Evolutionary conservation across 2,329 filamentous ascomycete genomes (phyloP), one percentile per base, ranked within the genome.

Genomic region (Colletotrichum destructivum): DNA sequence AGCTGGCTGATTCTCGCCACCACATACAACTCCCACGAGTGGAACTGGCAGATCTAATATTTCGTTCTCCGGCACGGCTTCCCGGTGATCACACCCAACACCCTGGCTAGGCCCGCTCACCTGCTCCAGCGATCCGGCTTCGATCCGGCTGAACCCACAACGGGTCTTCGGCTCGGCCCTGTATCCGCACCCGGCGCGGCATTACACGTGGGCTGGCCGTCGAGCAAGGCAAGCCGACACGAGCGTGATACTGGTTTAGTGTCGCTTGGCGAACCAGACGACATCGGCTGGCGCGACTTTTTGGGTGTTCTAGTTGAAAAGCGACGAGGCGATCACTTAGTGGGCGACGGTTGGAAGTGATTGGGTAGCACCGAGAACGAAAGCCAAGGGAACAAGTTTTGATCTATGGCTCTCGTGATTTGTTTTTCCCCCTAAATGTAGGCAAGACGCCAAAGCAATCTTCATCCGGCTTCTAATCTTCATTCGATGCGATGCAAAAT

Each of bases 1-100:
- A 49, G 64, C 0, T 18, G 69, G 7, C 47, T 72, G 3, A 59
- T 69, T 13, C 69, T 65, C 38, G 54, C 54, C 0, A 62, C 69
- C 5, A 57, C 47, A 12, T 72, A 54, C 9, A 54, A 69, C 46
- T 44, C 61, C 2, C 69, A 64, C 55, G 59, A 61, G 8, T 72
- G 60, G 60, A 63, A 69, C 18, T 72, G 60, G 66, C 66, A 72
- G 35, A 40, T 72, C 11, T n/a, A n/a, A n/a, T 66, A 47, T 6
- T 64, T 54, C 18, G 60, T 72, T 35, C 31, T 69, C 3, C 8
- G 35, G 8, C 46, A 54, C 9, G 54, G 65, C 8, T 35, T 72
- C n/a, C 38, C 66, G 16, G 54, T 72, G 18, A 69, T 72, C 31
- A 64, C 65, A 0, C 54, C 54, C 2, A 66, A 72, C 13, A 60